Base-by-base conservation (phyloP, 1,139 yeast genomes). In the Yamadazyma triangularis region DNA sequence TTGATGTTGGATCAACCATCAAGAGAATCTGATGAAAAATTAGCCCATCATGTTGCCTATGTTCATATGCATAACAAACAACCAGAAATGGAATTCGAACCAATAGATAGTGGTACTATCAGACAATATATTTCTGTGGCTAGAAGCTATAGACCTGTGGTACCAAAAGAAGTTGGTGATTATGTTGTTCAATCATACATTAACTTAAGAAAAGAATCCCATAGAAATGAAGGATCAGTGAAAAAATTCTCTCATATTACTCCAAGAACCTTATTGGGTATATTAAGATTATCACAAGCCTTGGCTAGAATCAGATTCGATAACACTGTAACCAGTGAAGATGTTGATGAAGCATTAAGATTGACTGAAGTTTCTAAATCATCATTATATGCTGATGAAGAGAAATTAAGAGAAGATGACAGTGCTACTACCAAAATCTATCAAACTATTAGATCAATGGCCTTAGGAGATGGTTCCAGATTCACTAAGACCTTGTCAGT, bases 271-370 rank as follows among this genome's bases (percentile, higher is more conserved):
- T 70, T 93, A 41, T 69, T 93, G 40, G 98, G 94, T 45, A 81
- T 93, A 32, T 65, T 93, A 47, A 81, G 99, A 63, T 70, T 93
- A 72, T 76, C 98, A 1, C 97, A 91, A 60, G 98, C 97, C 0
- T 70, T 85, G 40, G 97, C 98, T 0, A 76, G 96, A 49, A 69
- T 93, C 39, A 73, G 97, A 49, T 86, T 91, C 54, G 79, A 81
- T 36, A 70, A 81, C 40, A 61, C 55, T 11, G 98, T 93, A 7
- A 70, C 70, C 16, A 61, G 70, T 31, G 85, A 75, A 38, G 98
- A 93, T 58, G 96, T 93, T 23, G 97, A 93, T 51, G 99, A 93
- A 61, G 96, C 98, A 0, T 67, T 93, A 48, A 74, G 98, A 49
- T 71, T 93, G 45, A 69, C 83, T 37, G 82, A 82, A 45, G 95